Evolutionary conservation across 2,329 filamentous ascomycete genomes (phyloP), one percentile per base, ranked within the genome.

Genomic region (Fusarium phyllophilum): DNA sequence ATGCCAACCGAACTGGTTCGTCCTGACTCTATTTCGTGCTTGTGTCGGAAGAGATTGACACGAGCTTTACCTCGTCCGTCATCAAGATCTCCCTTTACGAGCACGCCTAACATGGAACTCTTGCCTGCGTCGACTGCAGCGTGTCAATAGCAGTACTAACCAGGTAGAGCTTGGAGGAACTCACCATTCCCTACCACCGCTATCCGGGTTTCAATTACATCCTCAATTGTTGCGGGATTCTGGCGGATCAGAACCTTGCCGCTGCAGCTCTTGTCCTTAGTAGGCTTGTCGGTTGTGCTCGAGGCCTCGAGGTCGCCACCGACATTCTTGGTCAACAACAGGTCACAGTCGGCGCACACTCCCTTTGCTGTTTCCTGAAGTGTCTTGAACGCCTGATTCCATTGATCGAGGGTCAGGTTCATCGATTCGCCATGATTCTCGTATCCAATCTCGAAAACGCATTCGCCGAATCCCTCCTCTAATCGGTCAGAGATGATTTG

Each of bases 21-120:
- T 4, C 96, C 96, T 52, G 94, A 96, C 83, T 99, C 96, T 45
- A 98, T 93, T 84, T 99, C 96, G 79, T 99, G 96, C 83, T 99
- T 98, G 83, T 99, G 96, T 22, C 96, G 90, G 84, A 99, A 99
- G 18, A 99, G 90, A 75, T 97, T 98, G 58, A 99, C 94, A 71
- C 96, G 92, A 51, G 96, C 96, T 82, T 94, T 96, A 18, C 96
- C 96, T 79, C 96, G 90, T 22, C 96, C 96, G 83, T 99, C 96
- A 78, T 99, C 96, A 5, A 99, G 90, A 58, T 94, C 94, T 10
- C 96, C 96, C 83, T 98, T 98, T 12, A 98, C 96, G 11, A 99
- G 86, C 4, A 99, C 96, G 48, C 96, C 96, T 6, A 99, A 86
- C 89, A 98, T 93, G 34, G 96, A 98, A 80, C 94, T 97, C 84